Base-by-base conservation (phyloP, 108 stramenopile genomes). In the Parmales sp. region DNA sequence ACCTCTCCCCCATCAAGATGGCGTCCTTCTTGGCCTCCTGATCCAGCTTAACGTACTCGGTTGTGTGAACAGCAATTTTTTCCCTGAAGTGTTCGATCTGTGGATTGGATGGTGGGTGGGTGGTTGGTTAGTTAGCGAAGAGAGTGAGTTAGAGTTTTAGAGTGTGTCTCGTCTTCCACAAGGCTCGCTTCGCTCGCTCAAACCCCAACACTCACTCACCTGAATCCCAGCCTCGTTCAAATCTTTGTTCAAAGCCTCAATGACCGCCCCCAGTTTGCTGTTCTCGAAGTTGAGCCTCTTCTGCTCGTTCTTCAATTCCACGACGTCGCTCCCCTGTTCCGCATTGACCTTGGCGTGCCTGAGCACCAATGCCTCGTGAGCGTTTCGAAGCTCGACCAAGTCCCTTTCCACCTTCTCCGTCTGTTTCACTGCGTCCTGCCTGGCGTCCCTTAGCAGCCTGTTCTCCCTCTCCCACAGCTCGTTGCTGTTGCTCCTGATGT, bases 1-100 rank as follows among this genome's bases (percentile, higher is more conserved):
- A 34, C 54, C 36, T 60, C 29, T 60, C 54, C 9, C 29, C 31
- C 5, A 60, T 28, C 31, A 60, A 13, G 31, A 34, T 34, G 31
- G 29, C 36, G 54, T 60, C 54, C 16, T 16, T 34, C 54, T 60
- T 60, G 54, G 54, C 54, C 54, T 60, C 54, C 28, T 60, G 54
- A 16, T 20, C 11, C n/a, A 60, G 54, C 31, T 11, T 3, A 13
- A 34, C 54, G 54, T 34, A 60, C 54, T 60, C 54, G 54, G 54
- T 34, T 34, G 29, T 28, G 54, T 60, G 54, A 3, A 60, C 54
- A 34, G 20, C 54, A 3, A 60, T 28, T 16, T 28, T 13, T 29
- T 28, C 20, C n/a, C 54, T 28, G 54, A 60, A 34, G 54, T 19
- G 54, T 1, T 60, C 54, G 13, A 60, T 34, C 54, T 34, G 54